phyloP scores from a whole-genome alignment of 257 asterid genomes.

The Solanum phureja region DNA sequence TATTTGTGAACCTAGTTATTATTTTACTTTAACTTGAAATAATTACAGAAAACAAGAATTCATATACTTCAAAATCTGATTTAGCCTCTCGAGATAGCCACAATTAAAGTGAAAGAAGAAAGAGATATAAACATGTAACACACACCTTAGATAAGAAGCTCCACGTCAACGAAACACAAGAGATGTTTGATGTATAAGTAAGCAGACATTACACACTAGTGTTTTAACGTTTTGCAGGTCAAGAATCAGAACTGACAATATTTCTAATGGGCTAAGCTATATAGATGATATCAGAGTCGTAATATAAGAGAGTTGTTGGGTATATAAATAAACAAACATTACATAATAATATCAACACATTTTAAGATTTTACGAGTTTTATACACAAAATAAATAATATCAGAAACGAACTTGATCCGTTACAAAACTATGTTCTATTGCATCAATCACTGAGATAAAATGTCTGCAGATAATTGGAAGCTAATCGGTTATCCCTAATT shows the following conservation, averaged over 20 bases:
- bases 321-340: no score
- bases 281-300: no score
- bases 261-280: not conserved
- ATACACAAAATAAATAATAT: no score
- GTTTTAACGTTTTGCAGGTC: accelerated
- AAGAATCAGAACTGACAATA: not conserved
- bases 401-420: not conserved
- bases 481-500: not conserved
- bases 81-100: not conserved
- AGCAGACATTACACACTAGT: not conserved
- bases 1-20: not conserved
- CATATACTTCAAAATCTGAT: not conserved
- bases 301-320: no score
- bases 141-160: no score
- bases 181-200: not conserved
- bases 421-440: not conserved
- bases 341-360: no score
- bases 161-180: not conserved
- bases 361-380: no score
- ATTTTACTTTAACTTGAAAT: not conserved
- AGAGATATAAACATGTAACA: no score
- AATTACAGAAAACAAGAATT: not conserved
- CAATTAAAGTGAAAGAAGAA: not conserved
- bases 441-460: conserved; percentile 1
- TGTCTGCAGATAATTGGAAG: conserved; percentile 14